A percentile compares a stretch with the other conserved stretches of the same genome.
These are phyloP conservation scores for Claviceps capensis DNA, from an alignment of 2,329 filamentous ascomycete species.

Conservation along the genomic window DNA sequence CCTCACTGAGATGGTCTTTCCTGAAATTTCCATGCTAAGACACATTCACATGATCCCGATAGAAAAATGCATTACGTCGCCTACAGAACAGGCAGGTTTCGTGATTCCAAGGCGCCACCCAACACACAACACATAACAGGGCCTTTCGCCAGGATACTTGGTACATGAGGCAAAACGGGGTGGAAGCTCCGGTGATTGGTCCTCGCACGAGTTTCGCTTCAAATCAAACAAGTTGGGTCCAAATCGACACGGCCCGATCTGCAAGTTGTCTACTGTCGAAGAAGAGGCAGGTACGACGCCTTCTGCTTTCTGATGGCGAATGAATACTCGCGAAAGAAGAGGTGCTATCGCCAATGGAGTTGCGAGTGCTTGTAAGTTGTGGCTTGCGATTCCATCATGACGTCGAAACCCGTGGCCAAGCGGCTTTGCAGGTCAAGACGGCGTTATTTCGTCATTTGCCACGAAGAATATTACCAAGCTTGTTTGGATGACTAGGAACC, in stretches of 20 bases:
- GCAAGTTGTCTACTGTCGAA: not conserved
- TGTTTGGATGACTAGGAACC: no score
- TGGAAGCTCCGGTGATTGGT: constrained; percentile 2
- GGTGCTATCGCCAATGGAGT: no score
- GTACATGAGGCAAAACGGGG: not conserved
- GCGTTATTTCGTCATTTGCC: not conserved
- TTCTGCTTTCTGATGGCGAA: no score
- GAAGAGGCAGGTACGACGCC: no score
- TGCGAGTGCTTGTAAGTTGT: no score
- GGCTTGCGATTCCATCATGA: not conserved
- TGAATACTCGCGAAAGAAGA: no score
- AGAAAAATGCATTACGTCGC: constrained; percentile 2
- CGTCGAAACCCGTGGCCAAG: not conserved
- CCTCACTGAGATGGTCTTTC: not conserved
- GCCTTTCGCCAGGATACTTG: not conserved
- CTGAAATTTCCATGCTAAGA: not conserved
- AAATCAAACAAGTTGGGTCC: not conserved
- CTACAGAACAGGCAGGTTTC: not conserved
- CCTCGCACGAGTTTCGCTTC: not conserved
- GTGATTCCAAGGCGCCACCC: not conserved
- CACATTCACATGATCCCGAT: constrained; percentile 2
- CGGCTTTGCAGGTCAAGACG: not conserved
- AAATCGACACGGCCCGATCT: not conserved
- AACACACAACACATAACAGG: no score
- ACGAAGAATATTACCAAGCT: no score